Percentiles rank a stretch among this genome's conserved stretches.
phyloP scores from a whole-genome alignment of 306 rosid species.

The Sindora glabra region DNA sequence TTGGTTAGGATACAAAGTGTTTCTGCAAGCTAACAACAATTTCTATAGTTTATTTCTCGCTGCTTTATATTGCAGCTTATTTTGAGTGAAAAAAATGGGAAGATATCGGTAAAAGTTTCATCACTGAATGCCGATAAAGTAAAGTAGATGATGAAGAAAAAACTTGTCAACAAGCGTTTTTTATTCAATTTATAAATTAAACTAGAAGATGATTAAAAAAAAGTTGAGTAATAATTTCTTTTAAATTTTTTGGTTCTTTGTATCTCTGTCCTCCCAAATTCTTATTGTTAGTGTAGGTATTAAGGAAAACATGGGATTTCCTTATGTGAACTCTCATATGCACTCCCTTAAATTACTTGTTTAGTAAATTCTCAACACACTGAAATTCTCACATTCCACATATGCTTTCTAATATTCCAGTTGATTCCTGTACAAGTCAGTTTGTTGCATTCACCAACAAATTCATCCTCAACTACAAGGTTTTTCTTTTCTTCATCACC shows the following conservation, averaged over 20 bases:
- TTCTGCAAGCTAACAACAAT: neutral
- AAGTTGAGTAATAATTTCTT: too few relatives aligned
- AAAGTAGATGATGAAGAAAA: too few relatives aligned
- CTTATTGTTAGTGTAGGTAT: too few relatives aligned
- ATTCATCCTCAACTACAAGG: conserved; percentile 31
- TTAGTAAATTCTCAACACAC: neutral
- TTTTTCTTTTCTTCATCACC: conserved; percentile 53
- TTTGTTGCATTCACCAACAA: conserved; percentile 18
- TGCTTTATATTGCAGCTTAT: neutral
- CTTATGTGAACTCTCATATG: too few relatives aligned
- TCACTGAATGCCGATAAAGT: too few relatives aligned
- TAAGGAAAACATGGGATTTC: too few relatives aligned
- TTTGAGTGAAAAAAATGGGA: neutral
- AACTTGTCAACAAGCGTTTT: too few relatives aligned
- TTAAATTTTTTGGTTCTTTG: too few relatives aligned
- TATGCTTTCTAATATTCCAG: conserved; percentile 27
- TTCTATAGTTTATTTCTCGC: neutral
- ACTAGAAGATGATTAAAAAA: too few relatives aligned
- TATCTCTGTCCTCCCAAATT: too few relatives aligned
- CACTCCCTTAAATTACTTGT: neutral
- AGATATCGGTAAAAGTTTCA: too few relatives aligned
- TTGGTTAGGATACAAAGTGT: neutral
- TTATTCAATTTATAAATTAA: too few relatives aligned
- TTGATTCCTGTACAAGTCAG: conserved; percentile 36
- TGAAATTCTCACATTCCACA: conserved; percentile 1